Conservation (phyloP, 352 stramenopile species). For the Pythium utonaiense region DNA sequence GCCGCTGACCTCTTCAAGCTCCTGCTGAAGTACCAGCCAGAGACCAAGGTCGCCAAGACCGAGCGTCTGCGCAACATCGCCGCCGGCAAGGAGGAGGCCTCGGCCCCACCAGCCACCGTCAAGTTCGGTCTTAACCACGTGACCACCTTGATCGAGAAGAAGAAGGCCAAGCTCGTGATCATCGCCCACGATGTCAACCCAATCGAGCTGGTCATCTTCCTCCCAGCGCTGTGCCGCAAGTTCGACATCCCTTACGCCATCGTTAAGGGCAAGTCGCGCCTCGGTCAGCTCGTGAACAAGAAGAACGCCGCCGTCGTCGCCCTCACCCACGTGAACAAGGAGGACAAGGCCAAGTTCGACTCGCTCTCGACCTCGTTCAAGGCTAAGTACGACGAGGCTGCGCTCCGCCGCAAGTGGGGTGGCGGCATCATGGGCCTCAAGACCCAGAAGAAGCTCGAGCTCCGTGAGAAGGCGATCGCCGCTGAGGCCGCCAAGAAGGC, state of each 20-base stretch:
- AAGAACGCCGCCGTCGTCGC: constrained; percentile 96
- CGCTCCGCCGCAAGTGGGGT: constrained; percentile 95
- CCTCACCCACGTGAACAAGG: constrained; percentile 97
- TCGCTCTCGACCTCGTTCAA: constrained; percentile 91
- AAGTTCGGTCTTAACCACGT: constrained; percentile 99
- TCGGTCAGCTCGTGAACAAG: constrained; percentile 98
- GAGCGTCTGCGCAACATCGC: constrained; percentile 96
- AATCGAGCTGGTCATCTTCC: constrained; percentile 97
- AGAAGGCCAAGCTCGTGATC: constrained; percentile 99
- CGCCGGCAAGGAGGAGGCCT: constrained; percentile 90
- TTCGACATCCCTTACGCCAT: constrained; percentile 99
- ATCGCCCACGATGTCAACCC: constrained; percentile 99
- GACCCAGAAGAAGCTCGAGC: constrained; percentile 99
- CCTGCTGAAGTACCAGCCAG: constrained; percentile 98
- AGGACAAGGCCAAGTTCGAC: constrained; percentile 97
- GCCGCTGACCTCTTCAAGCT: constrained; percentile 98
- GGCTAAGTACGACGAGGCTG: constrained; percentile 96
- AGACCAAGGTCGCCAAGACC: constrained; percentile 97
- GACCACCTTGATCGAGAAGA: constrained; percentile 98
- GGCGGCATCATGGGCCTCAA: constrained; percentile 99
- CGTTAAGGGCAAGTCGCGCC: constrained; percentile 98
- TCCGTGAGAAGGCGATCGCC: constrained; percentile 96
- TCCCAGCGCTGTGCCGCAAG: constrained; percentile 98
- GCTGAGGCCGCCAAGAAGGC: constrained; percentile 99
- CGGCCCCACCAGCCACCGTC: constrained; percentile 87